A percentile compares a stretch with the other conserved stretches of the same genome.
phyloP scores from a whole-genome alignment of 345 rosid genomes.

The Ailanthus altissimus region DNA sequence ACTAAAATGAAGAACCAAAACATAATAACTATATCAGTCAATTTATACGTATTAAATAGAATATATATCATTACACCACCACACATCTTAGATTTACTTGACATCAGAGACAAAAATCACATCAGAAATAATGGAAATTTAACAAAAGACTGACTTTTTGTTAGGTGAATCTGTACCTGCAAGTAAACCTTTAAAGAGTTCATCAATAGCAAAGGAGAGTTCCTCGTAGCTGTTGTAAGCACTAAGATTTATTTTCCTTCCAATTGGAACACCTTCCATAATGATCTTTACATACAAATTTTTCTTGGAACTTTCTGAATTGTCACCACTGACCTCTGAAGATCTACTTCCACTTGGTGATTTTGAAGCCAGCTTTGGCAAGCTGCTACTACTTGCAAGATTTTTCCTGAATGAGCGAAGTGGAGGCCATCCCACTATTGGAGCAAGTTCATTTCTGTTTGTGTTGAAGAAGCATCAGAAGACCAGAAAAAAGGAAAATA shows the following conservation, averaged over 20 bases:
- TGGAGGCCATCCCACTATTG: constrained; percentile 57
- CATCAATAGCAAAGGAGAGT: constrained; percentile 46
- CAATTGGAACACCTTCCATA: constrained; percentile 54
- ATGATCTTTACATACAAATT: constrained; percentile 43
- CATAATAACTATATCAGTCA: neutral
- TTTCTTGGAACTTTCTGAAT: constrained; percentile 18
- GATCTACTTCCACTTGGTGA: constrained; percentile 7
- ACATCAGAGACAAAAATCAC: neutral
- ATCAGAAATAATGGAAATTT: neutral
- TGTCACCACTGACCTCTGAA: constrained; percentile 1
- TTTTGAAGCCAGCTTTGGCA: constrained; percentile 22
- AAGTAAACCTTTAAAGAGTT: constrained; percentile 45
- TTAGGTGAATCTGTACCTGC: constrained; percentile 28
- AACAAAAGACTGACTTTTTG: neutral
- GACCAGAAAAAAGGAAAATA: neutral
- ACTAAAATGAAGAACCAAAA: constrained; percentile 11
- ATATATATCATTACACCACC: neutral
- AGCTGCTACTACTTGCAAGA: constrained; percentile 21
- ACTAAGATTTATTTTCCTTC: constrained; percentile 47
- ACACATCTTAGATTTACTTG: neutral
- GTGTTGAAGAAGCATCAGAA: neutral
- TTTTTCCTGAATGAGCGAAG: constrained; percentile 45
- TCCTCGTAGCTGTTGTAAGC: constrained; percentile 48
- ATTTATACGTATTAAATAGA: neutral
- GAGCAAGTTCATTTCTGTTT: constrained; percentile 34